Percentiles rank a stretch among this genome's conserved stretches.
phyloP scores from a whole-genome alignment of 208 protist species.

The Leishmania tropica region DNA sequence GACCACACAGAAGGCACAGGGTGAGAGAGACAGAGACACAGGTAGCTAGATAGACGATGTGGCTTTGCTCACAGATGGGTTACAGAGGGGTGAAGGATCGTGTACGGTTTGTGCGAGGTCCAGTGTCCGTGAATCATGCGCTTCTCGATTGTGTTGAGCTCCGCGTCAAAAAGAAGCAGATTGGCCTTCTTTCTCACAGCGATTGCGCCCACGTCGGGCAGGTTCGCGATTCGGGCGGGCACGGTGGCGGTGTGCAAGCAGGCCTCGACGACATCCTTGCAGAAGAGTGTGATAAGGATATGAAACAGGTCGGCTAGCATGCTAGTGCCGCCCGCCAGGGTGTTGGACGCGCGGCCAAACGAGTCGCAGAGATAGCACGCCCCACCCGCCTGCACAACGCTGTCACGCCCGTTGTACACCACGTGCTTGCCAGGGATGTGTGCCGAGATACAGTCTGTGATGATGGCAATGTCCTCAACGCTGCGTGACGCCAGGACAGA shows the following conservation, averaged over 20 bases:
- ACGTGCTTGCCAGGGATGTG: constrained; percentile 56
- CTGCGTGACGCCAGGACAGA: constrained; percentile 44
- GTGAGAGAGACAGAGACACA: background rate
- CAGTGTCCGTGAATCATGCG: constrained; percentile 60
- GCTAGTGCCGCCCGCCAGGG: constrained; percentile 64
- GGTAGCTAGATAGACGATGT: no score
- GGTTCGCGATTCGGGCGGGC: constrained; percentile 59
- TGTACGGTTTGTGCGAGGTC: constrained; percentile 44
- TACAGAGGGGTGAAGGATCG: constrained; percentile 50
- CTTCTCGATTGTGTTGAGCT: constrained; percentile 55
- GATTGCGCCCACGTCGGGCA: constrained; percentile 54
- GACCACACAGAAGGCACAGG: background rate
- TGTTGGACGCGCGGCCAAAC: constrained; percentile 46
- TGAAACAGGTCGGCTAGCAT: constrained; percentile 67
- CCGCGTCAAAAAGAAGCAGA: constrained; percentile 60
- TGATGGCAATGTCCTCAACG: constrained; percentile 56
- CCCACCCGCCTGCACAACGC: constrained; percentile 58
- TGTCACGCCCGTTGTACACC: constrained; percentile 62
- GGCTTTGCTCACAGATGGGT: constrained; percentile 57
- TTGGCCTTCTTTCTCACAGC: constrained; percentile 54
- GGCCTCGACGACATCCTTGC: constrained; percentile 52
- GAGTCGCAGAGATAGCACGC: constrained; percentile 66
- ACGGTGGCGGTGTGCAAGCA: constrained; percentile 59
- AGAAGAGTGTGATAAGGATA: constrained; percentile 61
- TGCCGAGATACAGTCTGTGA: constrained; percentile 75